Percentiles rank a stretch among this genome's conserved stretches.
These are phyloP conservation scores for Achaetomium macrosporum DNA, from an alignment of 2,329 filamentous ascomycete genomes.

Conservation along the genomic window DNA sequence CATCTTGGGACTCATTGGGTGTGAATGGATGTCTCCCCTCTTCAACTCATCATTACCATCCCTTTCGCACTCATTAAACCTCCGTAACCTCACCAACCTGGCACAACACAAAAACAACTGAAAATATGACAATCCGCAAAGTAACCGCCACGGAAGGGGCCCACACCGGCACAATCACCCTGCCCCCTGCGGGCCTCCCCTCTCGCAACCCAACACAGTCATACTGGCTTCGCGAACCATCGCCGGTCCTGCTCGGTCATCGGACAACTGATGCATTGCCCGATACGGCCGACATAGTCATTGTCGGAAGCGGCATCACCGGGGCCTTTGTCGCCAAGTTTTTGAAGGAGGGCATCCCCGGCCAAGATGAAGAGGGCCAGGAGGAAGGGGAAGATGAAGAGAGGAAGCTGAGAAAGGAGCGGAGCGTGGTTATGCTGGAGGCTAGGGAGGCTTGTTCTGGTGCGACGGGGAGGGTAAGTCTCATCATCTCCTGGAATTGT, in stretches of 20 bases:
- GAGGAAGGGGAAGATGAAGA: conserved; percentile 6
- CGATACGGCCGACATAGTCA: conserved; percentile 56
- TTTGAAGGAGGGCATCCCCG: conserved; percentile 37
- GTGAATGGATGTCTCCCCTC: too few relatives aligned
- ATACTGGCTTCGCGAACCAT: conserved; percentile 70
- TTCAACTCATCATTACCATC: background rate
- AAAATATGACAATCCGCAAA: conserved; percentile 15
- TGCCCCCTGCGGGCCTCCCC: conserved; percentile 46
- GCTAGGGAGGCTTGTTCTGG: conserved; percentile 76
- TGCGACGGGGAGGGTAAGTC: conserved; percentile 69
- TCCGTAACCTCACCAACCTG: background rate
- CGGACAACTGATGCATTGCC: conserved; percentile 56
- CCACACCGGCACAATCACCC: background rate
- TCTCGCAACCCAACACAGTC: conserved; percentile 55
- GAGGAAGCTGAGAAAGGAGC: conserved; percentile 27
- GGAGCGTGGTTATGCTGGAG: conserved; percentile 64
- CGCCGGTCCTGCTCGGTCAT: conserved; percentile 58
- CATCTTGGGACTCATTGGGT: background rate
- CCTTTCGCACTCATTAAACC: background rate
- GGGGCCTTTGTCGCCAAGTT: conserved; percentile 65
- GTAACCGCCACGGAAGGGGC: background rate
- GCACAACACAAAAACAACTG: background rate
- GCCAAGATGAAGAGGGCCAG: conserved; percentile 17
- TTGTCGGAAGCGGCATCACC: conserved; percentile 72
- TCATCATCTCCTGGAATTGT: background rate